Evolutionary conservation across 2,329 filamentous ascomycete genomes (phyloP).

Genomic region (Sporothrix curviconia): DNA sequence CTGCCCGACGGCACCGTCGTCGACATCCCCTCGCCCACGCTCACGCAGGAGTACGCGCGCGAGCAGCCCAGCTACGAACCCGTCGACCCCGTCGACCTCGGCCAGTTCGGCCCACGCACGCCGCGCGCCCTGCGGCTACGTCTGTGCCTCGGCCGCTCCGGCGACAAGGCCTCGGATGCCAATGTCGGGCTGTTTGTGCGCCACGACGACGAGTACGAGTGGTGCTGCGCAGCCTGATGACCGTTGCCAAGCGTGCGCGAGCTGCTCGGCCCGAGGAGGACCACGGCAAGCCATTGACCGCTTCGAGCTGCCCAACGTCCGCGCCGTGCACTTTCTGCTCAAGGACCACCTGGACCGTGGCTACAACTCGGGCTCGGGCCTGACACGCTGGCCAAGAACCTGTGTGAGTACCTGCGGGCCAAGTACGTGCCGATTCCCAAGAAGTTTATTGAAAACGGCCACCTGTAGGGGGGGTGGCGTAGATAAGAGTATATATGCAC

Average conservation of each 20-base stretch:
- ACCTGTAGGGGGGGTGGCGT: constrained; percentile 3
- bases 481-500: too few relatives aligned
- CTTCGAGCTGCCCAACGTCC: constrained; percentile 38
- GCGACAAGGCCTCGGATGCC: constrained; percentile 31
- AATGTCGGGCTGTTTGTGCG: constrained; percentile 33
- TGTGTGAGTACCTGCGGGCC: constrained; percentile 34
- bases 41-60: constrained; percentile 6
- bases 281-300: constrained; percentile 32
- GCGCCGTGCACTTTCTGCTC: constrained; percentile 28
- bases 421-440: constrained; percentile 13
- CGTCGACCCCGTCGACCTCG: not conserved
- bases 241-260: constrained; percentile 29
- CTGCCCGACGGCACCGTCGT: not conserved
- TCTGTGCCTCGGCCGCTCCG: constrained; percentile 21
- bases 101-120: constrained; percentile 3
- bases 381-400: constrained; percentile 47
- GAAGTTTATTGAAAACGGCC: constrained; percentile 12
- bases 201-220: constrained; percentile 33
- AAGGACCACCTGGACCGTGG: constrained; percentile 38
- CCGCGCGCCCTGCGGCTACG: constrained; percentile 9
- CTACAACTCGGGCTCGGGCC: constrained; percentile 40
- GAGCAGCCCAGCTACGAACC: constrained; percentile 10
- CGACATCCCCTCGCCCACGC: constrained; percentile 3
- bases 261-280: constrained; percentile 39
- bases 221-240: constrained; percentile 33